Conservation (phyloP, 805 yeast genomes). For the Ascoidea asiatica region DNA sequence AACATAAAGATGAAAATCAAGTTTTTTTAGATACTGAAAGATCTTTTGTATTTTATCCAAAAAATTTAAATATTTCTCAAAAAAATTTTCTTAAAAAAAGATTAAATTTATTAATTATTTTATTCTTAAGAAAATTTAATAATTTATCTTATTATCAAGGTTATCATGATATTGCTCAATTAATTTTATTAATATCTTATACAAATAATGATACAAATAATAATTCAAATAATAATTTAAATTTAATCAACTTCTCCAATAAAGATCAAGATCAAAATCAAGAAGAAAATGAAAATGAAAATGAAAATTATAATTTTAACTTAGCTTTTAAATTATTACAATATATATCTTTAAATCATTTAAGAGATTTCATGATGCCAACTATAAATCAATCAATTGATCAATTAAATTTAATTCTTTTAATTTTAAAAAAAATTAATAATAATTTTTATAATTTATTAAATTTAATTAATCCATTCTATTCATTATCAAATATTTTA, state of each 20-base stretch:
- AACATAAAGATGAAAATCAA: constrained; percentile 68
- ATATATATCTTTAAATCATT: constrained; percentile 39
- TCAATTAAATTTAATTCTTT: constrained; percentile 56
- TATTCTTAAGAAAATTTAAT: constrained; percentile 48
- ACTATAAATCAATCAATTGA: constrained; percentile 51
- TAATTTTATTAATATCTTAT: constrained; percentile 40
- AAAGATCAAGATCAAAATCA: constrained; percentile 23
- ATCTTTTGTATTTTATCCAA: constrained; percentile 37
- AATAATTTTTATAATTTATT: constrained; percentile 22
- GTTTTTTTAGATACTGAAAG: constrained; percentile 67
- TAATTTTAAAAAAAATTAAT: constrained; percentile 39
- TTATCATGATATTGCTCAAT: constrained; percentile 73
- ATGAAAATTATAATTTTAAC: constrained; percentile 46
- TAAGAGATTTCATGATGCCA: constrained; percentile 80
- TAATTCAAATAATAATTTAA: neutral
- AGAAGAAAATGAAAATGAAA: constrained; percentile 74
- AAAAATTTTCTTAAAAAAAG: constrained; percentile 9
- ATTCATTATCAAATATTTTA: constrained; percentile 62
- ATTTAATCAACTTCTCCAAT: too few relatives aligned
- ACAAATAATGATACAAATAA: constrained; percentile 6
- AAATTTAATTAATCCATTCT: constrained; percentile 41
- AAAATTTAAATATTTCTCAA: constrained; percentile 8
- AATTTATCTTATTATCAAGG: constrained; percentile 78
- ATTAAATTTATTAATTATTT: constrained; percentile 27
- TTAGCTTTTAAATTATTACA: constrained; percentile 30